Percentiles rank a stretch among this genome's conserved stretches.
phyloP scores from a whole-genome alignment of 805 yeast species.

The Hanseniaspora singularis region DNA sequence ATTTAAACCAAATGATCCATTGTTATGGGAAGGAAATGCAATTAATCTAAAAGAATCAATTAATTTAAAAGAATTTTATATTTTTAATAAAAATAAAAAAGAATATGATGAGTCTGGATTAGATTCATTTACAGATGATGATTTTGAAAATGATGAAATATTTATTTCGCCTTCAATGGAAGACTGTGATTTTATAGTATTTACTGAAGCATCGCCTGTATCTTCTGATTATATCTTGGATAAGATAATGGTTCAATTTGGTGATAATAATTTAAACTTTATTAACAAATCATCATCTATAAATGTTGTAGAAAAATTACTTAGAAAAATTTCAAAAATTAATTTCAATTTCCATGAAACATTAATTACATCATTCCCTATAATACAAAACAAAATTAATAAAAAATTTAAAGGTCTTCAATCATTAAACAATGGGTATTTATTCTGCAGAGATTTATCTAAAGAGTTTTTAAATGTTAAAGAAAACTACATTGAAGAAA shows the following conservation, averaged over 20 bases:
- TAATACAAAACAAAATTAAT: slow-evolving; percentile 42
- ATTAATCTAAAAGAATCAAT: slow-evolving; percentile 39
- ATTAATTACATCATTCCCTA: slow-evolving; percentile 49
- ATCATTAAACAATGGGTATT: slow-evolving; percentile 57
- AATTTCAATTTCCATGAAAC: slow-evolving; percentile 57
- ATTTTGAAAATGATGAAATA: slow-evolving; percentile 22
- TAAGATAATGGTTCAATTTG: slow-evolving; percentile 41
- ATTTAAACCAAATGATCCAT: slow-evolving; percentile 67
- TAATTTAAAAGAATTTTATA: slow-evolving; percentile 19
- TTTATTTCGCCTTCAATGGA: background rate
- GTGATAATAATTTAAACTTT: slow-evolving; percentile 43
- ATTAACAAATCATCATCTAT: slow-evolving; percentile 60
- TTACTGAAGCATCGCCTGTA: slow-evolving; percentile 56
- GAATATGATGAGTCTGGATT: slow-evolving; percentile 2
- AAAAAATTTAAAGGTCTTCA: slow-evolving; percentile 59
- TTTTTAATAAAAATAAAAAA: slow-evolving; percentile 3
- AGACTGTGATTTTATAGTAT: slow-evolving; percentile 49
- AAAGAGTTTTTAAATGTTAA: slow-evolving; percentile 46
- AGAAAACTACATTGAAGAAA: slow-evolving; percentile 43
- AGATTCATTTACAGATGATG: background rate
- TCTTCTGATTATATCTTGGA: slow-evolving; percentile 45
- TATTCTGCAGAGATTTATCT: slow-evolving; percentile 72
- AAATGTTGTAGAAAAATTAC: slow-evolving; percentile 58
- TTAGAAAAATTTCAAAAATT: slow-evolving; percentile 50
- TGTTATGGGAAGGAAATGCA: slow-evolving; percentile 82